Evolutionary conservation across 2,329 filamentous ascomycete species (phyloP), one percentile per base, ranked within the genome.

Genomic region (Pezicula rhizophila): DNA sequence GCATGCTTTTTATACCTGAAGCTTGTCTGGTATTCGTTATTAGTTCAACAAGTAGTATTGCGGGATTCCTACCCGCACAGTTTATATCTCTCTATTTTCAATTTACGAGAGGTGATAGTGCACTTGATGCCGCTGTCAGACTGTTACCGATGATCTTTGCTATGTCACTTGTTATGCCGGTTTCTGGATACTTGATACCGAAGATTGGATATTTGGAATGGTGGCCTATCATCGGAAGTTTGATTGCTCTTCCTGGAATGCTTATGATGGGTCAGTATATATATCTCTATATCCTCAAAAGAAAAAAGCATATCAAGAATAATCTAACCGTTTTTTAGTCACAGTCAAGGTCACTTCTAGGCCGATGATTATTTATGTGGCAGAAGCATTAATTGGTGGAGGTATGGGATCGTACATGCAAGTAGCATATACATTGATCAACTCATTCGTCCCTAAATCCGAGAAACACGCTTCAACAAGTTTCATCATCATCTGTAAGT

Each of bases 1-100:
- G 35, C 11, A 35, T 41, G 4, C 38, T 51, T 41, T 20, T 28
- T 8, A 40, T 25, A 3, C 41, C 31, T 6, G 40, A 46, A 20
- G 45, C 33, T 1, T 28, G 38, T 28, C 38, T 53, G 4, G 28
- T 45, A 8, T 46, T 42, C 46, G 69, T 64, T 42, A 70, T 70
- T 1, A 81, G 75, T 60, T 64, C 81, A 5, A 25, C 64, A 28
- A 62, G 67, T 8, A 64, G 69, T n/a, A 68, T 82, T 37, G 47
- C 71, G 4, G 67, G 79, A 48, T 81, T 82, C 52, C 7, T 49
- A 2, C 47, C 47, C 5, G 70, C 66, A 53, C 65, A 68, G 33
- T 35, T 35, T 31, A 64, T 70, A 37, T 67, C 75, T 44, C 73
- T 77, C 47, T 68, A 70, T 53, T 73, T 73, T 38, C 71, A 73